A percentile compares a stretch with the other conserved stretches of the same genome.
Evolutionary conservation across 257 asterid genomes (phyloP).

Genomic region (Scutellaria galericulata): DNA sequence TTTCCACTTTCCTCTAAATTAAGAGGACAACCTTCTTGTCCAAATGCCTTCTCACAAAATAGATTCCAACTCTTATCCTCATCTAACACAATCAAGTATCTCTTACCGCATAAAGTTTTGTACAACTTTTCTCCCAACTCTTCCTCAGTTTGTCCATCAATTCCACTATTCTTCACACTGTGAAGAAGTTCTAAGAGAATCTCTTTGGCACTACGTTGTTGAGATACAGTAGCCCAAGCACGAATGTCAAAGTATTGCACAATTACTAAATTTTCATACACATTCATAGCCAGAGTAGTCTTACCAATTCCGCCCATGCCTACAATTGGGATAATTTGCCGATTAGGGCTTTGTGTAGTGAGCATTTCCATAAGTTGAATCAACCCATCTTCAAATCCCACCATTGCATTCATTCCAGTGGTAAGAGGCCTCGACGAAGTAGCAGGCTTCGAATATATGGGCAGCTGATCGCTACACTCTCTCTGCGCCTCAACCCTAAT

Average conservation of each 20-base stretch:
- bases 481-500: not conserved
- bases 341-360: not conserved
- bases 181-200: not conserved
- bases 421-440: not conserved
- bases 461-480: not conserved
- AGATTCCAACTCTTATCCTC: constrained; percentile 19
- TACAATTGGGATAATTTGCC: not conserved
- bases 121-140: not conserved
- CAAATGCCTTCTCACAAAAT: constrained; percentile 12
- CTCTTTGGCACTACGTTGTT: not conserved
- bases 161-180: not conserved
- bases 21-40: not conserved
- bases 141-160: not conserved
- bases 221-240: constrained; percentile 12
- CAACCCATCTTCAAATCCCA: constrained; percentile 20
- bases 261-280: not conserved
- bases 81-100: constrained; percentile 9
- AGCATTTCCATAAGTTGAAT: not conserved
- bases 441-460: not conserved
- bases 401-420: not conserved
- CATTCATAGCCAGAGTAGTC: constrained; percentile 10
- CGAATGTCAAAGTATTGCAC: not conserved
- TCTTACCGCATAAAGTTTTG: not conserved
- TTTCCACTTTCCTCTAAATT: constrained; percentile 6
- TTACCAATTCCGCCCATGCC: constrained; percentile 31